Evolutionary conservation across 225 moss, liverwort and hornwort genomes (phyloP).

Genomic region (Polytrichum formosum): DNA sequence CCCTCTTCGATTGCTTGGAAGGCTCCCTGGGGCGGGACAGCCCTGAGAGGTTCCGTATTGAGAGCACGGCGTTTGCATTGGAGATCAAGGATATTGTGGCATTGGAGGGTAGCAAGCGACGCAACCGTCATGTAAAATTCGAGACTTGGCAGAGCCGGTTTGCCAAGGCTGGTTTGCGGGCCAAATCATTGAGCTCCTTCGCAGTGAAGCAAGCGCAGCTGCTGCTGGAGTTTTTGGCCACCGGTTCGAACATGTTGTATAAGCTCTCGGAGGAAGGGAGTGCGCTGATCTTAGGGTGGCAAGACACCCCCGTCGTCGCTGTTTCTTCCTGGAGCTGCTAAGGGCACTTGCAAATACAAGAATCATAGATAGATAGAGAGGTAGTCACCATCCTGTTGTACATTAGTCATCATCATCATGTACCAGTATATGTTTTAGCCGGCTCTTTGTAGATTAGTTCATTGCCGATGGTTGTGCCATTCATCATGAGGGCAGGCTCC

Average conservation of each 20-base stretch:
- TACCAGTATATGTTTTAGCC: slow-evolving; percentile 40
- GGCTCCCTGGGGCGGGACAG: slow-evolving; percentile 51
- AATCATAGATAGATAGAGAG: neutral
- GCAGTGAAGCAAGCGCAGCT: slow-evolving; percentile 69
- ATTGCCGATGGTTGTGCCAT: slow-evolving; percentile 13
- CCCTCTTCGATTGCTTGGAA: slow-evolving; percentile 79
- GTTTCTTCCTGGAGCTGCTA: slow-evolving; percentile 58
- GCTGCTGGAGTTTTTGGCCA: slow-evolving; percentile 44
- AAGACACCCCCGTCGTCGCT: slow-evolving; percentile 58
- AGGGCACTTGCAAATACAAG: slow-evolving; percentile 1
- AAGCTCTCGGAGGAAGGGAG: slow-evolving; percentile 58
- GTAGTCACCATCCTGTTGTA: slow-evolving; percentile 15
- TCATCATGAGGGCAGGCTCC: slow-evolving; percentile 7
- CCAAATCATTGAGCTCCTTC: slow-evolving; percentile 45
- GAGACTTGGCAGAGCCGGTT: slow-evolving; percentile 58
- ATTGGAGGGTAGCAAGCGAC: slow-evolving; percentile 25
- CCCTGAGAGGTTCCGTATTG: slow-evolving; percentile 57
- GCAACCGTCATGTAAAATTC: slow-evolving; percentile 46
- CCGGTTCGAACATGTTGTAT: slow-evolving; percentile 41
- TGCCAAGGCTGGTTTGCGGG: slow-evolving; percentile 47
- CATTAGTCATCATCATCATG: slow-evolving; percentile 25
- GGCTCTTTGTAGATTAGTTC: slow-evolving; percentile 9
- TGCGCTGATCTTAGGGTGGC: slow-evolving; percentile 73
- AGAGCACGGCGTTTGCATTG: slow-evolving; percentile 51
- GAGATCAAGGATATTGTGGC: slow-evolving; percentile 68